phyloP scores from a whole-genome alignment of 768 basidiomycete species.

The Boletus rubescentipes region DNA sequence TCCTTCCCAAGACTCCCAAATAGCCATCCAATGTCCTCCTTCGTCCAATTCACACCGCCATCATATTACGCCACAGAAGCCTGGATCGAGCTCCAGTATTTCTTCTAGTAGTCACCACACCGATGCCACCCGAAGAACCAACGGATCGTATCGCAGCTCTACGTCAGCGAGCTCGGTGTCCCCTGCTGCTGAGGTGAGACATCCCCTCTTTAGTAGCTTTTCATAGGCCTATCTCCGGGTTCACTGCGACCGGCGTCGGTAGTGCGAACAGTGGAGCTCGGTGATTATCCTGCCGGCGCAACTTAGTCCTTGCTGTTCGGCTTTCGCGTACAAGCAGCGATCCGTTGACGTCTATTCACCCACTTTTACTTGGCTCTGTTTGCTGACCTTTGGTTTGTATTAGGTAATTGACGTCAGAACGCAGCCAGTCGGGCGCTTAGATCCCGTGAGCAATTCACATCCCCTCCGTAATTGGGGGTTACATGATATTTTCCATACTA shows the following conservation, averaged over 20 bases:
- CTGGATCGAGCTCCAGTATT: conserved; percentile 26
- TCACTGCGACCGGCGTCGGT: conserved; percentile 11
- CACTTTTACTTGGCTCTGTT: conserved; percentile 15
- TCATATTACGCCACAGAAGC: conserved; percentile 21
- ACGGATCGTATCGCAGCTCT: conserved; percentile 18
- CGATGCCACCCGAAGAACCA: conserved; percentile 29
- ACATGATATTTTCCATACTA: conserved; percentile 12
- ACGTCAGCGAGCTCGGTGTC: conserved; percentile 28
- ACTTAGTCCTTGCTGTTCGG: neutral
- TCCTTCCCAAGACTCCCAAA: conserved; percentile 13
- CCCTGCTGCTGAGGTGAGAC: conserved; percentile 23
- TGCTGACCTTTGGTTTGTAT: conserved; percentile 11
- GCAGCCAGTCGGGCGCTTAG: conserved; percentile 9
- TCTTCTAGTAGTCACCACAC: conserved; percentile 23
- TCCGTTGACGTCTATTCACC: conserved; percentile 1
- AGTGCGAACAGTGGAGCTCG: conserved; percentile 16
- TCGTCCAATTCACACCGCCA: conserved; percentile 8
- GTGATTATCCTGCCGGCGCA: conserved; percentile 22
- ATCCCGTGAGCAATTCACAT: conserved; percentile 15
- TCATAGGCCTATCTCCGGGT: conserved; percentile 19
- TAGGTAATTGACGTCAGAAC: conserved; percentile 31
- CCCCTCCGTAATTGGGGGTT: conserved; percentile 25
- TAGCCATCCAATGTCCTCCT: conserved; percentile 5
- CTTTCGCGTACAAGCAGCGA: neutral
- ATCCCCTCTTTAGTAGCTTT: conserved; percentile 9